A percentile compares a stretch with the other conserved stretches of the same genome.
Conservation (phyloP, 2,329 filamentous ascomycete species). For the Mollisia scopiformis region DNA sequence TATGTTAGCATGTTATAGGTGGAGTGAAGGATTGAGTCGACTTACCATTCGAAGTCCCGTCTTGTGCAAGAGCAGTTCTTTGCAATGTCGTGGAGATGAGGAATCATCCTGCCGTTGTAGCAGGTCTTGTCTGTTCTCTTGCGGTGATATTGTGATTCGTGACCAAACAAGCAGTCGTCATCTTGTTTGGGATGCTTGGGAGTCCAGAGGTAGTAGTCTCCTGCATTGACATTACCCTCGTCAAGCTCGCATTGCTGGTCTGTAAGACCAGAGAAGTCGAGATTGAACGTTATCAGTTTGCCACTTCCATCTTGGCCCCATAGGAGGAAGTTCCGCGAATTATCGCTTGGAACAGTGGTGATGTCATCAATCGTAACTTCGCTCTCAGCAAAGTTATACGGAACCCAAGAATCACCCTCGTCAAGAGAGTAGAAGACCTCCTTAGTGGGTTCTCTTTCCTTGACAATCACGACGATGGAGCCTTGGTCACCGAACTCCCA, state of each 20-base stretch:
- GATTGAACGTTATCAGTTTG: conserved; percentile 72
- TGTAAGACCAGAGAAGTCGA: conserved; percentile 86
- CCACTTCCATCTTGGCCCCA: conserved; percentile 68
- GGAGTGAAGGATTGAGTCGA: conserved; percentile 31
- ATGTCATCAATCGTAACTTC: conserved; percentile 78
- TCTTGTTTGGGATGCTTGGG: conserved; percentile 80
- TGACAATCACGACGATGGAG: conserved; percentile 86
- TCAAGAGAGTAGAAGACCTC: conserved; percentile 77
- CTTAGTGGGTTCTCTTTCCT: conserved; percentile 69
- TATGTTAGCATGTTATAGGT: conserved; percentile 20
- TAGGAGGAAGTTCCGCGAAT: conserved; percentile 86
- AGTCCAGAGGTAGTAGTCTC: conserved; percentile 86
- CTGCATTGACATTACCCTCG: conserved; percentile 59
- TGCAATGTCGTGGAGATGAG: conserved; percentile 69
- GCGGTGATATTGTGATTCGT: conserved; percentile 85
- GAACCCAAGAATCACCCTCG: conserved; percentile 78
- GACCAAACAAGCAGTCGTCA: conserved; percentile 88
- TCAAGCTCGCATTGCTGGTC: conserved; percentile 72
- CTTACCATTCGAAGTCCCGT: conserved; percentile 90
- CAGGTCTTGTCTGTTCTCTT: conserved; percentile 81
- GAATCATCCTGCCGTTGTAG: conserved; percentile 77
- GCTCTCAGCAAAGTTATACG: conserved; percentile 72
- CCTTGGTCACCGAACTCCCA: conserved; percentile 98
- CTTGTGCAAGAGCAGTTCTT: conserved; percentile 83
- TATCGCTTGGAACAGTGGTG: conserved; percentile 86